Base-by-base conservation (phyloP, 2,329 filamentous ascomycete species). In the Phaeosphaeriaceae sp. region DNA sequence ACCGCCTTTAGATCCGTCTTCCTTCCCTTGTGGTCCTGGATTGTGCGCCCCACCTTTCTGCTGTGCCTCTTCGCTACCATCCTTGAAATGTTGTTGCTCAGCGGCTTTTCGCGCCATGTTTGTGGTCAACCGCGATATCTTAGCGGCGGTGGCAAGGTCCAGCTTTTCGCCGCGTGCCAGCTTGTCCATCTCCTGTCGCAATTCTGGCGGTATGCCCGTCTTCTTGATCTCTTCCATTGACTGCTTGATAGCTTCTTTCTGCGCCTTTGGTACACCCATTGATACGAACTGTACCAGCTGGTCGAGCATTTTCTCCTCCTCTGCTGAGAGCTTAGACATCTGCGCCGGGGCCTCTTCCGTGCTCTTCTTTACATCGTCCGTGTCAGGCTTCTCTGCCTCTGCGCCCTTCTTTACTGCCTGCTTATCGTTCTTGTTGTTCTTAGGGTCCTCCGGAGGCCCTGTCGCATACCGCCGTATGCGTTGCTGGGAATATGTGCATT, bases 141-240 rank as follows among this genome's bases (percentile, higher is more conserved):
- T 88, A 42, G 89, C 85, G 19, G 87, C 86, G 11, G 83, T 84
- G 67, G 84, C 83, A 58, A 86, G 70, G 40, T 83, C 82, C 31
- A 84, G 70, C 54, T 77, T 75, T 63, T 81, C 78, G 31, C 81
- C 80, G 31, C 81, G 83, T 75, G 74, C 79, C 69, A 81, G 79
- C 63, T 83, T 83, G 51, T 87, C 82, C 76, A 89, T 84, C 52
- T 90, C 83, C 63, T 89, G 84, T 54, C 85, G 84, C 19, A 92
- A 78, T 71, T 92, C 91, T 21, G 79, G 69, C 1, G 92, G 91
- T 17, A 92, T 86, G 10, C 92, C 92, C 44, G 88, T 83, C 59
- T 83, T 82, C 78, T 88, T 87, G 60, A 94, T 83, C 25, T 84
- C 80, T 60, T 85, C 79, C n/a, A 91, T 78, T 9, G 88, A 82